phyloP scores from a whole-genome alignment of 495 filamentous ascomycete genomes.

The Talaromyces wortmannii region DNA sequence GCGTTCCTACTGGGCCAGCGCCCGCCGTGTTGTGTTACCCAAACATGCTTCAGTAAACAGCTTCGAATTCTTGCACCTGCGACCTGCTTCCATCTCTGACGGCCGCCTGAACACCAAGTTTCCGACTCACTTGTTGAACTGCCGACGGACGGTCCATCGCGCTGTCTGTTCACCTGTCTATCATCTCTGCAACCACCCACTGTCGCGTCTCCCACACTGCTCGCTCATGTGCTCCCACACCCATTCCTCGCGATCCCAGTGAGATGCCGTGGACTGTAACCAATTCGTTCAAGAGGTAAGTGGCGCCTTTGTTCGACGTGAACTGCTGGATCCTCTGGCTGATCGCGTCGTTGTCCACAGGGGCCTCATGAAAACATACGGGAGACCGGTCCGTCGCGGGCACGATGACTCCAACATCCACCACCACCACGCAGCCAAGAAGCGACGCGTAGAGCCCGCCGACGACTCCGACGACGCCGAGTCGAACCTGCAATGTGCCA shows the following conservation, averaged over 20 bases:
- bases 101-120: no score
- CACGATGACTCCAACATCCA: slow-evolving; percentile 30
- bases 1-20: background rate
- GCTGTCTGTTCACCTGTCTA: no score
- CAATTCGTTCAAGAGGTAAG: slow-evolving; percentile 51
- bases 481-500: slow-evolving; percentile 39
- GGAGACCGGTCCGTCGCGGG: slow-evolving; percentile 41
- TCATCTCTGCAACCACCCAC: background rate
- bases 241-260: slow-evolving; percentile 13
- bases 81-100: no score
- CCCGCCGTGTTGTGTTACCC: background rate
- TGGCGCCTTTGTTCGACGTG: background rate
- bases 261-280: slow-evolving; percentile 52
- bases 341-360: slow-evolving; percentile 9
- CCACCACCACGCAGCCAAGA: slow-evolving; percentile 30
- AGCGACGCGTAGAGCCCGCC: slow-evolving; percentile 35
- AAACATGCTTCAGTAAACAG: background rate
- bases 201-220: background rate
- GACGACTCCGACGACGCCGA: slow-evolving; percentile 41
- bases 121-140: no score
- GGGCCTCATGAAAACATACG: slow-evolving; percentile 49
- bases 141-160: no score
- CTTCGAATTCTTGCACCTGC: background rate
- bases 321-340: background rate
- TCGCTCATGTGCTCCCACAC: slow-evolving; percentile 1